These are phyloP conservation scores for Ormosia semicastrata DNA, from an alignment of 306 rosid genomes.

Conservation along the genomic window DNA sequence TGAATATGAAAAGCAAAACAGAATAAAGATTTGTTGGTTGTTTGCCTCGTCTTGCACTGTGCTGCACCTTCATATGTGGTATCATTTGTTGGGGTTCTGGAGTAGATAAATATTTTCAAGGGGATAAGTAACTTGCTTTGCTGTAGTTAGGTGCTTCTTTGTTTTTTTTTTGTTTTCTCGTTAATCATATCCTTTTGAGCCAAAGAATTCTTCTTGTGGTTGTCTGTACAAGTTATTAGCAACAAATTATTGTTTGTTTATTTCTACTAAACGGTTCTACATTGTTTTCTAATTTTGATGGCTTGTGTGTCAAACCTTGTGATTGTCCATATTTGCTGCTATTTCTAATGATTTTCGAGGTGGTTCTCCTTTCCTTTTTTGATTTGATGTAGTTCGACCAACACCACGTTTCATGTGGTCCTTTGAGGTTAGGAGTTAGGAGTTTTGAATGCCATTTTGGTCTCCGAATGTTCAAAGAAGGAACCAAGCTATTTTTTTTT, in stretches of 20 bases:
- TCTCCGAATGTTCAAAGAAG: slow-evolving; percentile 10
- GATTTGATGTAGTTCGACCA: slow-evolving; percentile 23
- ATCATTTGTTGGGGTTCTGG: neutral
- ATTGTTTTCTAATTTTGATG: neutral
- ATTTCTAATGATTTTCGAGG: slow-evolving; percentile 38
- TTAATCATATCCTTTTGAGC: neutral
- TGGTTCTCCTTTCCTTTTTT: slow-evolving; percentile 23
- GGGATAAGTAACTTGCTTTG: slow-evolving; percentile 18
- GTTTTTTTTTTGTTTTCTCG: neutral
- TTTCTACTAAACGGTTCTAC: neutral
- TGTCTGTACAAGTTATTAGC: neutral
- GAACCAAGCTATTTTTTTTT: slow-evolving; percentile 11
- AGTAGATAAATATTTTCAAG: neutral
- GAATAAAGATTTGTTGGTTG: neutral
- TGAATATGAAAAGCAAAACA: neutral
- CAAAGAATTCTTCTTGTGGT: neutral
- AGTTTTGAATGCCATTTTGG: slow-evolving; percentile 10
- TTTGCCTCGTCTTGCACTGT: slow-evolving; percentile 9
- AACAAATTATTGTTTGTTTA: slow-evolving; percentile 15
- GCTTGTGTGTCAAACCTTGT: slow-evolving; percentile 11
- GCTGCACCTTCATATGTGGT: slow-evolving; percentile 8
- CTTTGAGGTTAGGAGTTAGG: neutral
- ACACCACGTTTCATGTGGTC: slow-evolving; percentile 4
- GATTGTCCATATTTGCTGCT: slow-evolving; percentile 22
- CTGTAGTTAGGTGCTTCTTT: neutral